Evolutionary conservation across 257 asterid species (phyloP).

Genomic region (Capsicum pubescens): DNA sequence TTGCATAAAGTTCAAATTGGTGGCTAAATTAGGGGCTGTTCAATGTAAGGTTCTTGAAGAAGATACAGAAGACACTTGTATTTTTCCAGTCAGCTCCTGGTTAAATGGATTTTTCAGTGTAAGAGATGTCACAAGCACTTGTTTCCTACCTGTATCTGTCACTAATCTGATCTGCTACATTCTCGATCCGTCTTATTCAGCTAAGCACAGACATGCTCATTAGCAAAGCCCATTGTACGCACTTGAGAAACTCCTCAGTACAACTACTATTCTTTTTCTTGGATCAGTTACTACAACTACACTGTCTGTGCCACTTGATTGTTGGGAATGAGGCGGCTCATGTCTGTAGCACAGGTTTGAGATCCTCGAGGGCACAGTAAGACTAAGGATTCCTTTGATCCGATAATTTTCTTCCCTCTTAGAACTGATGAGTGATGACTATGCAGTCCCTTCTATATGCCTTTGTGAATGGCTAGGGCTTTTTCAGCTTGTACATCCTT

Average conservation of each 20-base stretch:
- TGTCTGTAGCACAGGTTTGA: not conserved
- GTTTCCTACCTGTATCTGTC: not conserved
- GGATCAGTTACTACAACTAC: conserved; percentile 14
- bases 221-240: not conserved
- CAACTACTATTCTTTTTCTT: not conserved
- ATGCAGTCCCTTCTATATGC: conserved; percentile 6
- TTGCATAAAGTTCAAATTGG: not conserved
- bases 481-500: conserved; percentile 17
- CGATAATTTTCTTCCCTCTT: conserved; percentile 3
- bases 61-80: conserved; percentile 23
- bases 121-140: not conserved
- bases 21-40: not conserved
- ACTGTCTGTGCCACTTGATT: conserved; percentile 6
- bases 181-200: conserved; percentile 1
- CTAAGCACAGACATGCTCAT: not conserved
- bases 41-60: not conserved
- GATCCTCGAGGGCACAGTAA: conserved; percentile 7
- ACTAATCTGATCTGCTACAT: conserved; percentile 14
- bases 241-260: not conserved
- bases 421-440: not conserved
- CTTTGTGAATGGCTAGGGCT: conserved; percentile 17
- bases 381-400: conserved; percentile 22
- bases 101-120: not conserved
- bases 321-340: not conserved
- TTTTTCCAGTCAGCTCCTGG: not conserved